These are phyloP conservation scores for Sporothrix dimorphospora DNA, from an alignment of 2,329 filamentous ascomycete genomes.

Conservation along the genomic window DNA sequence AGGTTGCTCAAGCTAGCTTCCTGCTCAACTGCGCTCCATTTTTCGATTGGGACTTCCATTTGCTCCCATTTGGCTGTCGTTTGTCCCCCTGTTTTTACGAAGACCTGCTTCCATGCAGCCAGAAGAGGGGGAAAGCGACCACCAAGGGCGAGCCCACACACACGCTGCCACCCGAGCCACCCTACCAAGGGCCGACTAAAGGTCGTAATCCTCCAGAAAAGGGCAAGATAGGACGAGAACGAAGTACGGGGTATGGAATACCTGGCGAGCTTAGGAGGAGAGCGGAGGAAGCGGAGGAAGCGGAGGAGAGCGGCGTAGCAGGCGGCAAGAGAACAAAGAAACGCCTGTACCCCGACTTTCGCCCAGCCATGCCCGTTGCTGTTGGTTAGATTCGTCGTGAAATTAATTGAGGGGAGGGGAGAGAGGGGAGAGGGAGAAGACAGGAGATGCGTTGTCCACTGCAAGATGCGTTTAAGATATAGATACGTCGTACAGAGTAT, in stretches of 20 bases:
- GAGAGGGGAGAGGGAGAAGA: too few relatives aligned
- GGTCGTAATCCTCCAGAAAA: not conserved
- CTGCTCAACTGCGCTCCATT: not conserved
- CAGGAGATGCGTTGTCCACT: not conserved
- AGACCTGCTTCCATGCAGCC: not conserved
- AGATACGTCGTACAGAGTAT: too few relatives aligned
- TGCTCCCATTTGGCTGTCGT: slow-evolving; percentile 2
- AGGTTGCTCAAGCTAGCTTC: not conserved
- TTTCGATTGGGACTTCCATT: slow-evolving; percentile 4
- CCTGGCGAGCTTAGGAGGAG: not conserved
- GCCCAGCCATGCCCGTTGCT: not conserved
- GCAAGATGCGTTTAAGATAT: too few relatives aligned
- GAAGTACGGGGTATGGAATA: slow-evolving; percentile 2
- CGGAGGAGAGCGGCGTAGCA: not conserved
- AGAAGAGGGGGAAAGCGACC: not conserved
- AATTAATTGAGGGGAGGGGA: not conserved
- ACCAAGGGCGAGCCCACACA: slow-evolving; percentile 9
- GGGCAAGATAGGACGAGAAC: not conserved
- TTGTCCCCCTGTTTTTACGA: not conserved
- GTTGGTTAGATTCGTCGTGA: not conserved
- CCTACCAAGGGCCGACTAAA: not conserved
- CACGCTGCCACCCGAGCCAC: not conserved
- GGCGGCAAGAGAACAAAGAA: slow-evolving; percentile 18
- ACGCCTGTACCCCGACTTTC: not conserved
- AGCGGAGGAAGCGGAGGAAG: not conserved